These are phyloP conservation scores for Debaryomyces prosopidis DNA, from an alignment of 805 yeast species.

Conservation along the genomic window DNA sequence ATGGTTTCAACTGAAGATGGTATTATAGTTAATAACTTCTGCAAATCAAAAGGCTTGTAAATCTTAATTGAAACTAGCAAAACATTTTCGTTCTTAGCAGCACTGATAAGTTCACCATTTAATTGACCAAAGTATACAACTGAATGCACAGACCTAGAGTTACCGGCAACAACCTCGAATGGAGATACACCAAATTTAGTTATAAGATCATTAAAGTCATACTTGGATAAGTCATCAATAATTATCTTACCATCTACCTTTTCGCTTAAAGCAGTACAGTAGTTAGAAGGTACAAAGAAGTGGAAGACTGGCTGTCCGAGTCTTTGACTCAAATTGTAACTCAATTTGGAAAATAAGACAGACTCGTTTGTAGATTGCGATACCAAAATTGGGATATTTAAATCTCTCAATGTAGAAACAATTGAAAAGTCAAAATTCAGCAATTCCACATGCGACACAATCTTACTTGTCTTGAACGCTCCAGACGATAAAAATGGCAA, in stretches of 20 bases:
- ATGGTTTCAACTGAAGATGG: slow-evolving; percentile 59
- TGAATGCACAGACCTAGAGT: slow-evolving; percentile 46
- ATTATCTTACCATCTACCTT: slow-evolving; percentile 13
- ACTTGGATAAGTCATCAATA: slow-evolving; percentile 13
- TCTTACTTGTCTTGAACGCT: slow-evolving; percentile 37
- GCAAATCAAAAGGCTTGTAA: slow-evolving; percentile 71
- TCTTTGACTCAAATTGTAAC: slow-evolving; percentile 56
- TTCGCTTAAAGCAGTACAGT: slow-evolving; percentile 10
- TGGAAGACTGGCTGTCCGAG: slow-evolving; percentile 65
- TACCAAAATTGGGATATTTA: slow-evolving; percentile 61
- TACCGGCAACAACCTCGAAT: slow-evolving; percentile 30
- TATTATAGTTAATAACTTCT: slow-evolving; percentile 47
- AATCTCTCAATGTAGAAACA: slow-evolving; percentile 72
- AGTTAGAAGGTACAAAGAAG: slow-evolving; percentile 48
- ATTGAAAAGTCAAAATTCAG: slow-evolving; percentile 63
- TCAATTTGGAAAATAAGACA: slow-evolving; percentile 52
- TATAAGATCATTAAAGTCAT: slow-evolving; percentile 23
- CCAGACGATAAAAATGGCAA: slow-evolving; percentile 57
- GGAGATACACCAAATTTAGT: slow-evolving; percentile 25
- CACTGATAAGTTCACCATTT: slow-evolving; percentile 40
- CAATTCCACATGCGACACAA: slow-evolving; percentile 64
- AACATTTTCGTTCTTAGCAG: slow-evolving; percentile 36
- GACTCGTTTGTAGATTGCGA: slow-evolving; percentile 63
- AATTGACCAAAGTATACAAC: slow-evolving; percentile 67
- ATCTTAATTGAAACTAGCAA: slow-evolving; percentile 59